These are phyloP conservation scores for Alternaria angustiovoidea DNA, from an alignment of 2,329 filamentous ascomycete species.

Conservation along the genomic window DNA sequence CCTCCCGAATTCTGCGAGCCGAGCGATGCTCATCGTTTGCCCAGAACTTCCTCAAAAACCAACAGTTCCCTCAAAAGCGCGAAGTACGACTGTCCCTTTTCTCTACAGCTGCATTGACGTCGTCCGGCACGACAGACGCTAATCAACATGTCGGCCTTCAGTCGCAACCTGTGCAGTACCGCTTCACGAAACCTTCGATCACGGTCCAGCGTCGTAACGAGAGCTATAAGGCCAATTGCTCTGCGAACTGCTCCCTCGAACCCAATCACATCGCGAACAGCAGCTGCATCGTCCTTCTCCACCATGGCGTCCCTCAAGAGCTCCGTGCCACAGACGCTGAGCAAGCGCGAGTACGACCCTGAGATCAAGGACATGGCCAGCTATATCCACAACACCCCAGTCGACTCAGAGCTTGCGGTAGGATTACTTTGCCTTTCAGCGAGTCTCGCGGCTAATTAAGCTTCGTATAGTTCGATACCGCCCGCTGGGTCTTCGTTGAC, in stretches of 20 bases:
- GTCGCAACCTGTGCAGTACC: conserved; percentile 52
- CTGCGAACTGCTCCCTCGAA: conserved; percentile 34
- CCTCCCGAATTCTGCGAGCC: conserved; percentile 36
- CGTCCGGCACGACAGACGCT: conserved; percentile 45
- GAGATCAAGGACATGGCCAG: conserved; percentile 95
- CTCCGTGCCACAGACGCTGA: conserved; percentile 39
- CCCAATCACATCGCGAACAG: conserved; percentile 33
- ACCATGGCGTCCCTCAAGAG: conserved; percentile 51
- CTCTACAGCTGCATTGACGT: conserved; percentile 42
- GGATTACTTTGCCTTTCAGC: conserved; percentile 49
- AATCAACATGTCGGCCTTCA: conserved; percentile 54
- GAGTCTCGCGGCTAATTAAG: conserved; percentile 23
- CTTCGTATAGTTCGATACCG: conserved; percentile 80
- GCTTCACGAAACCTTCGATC: conserved; percentile 50
- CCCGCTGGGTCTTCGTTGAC: conserved; percentile 95
- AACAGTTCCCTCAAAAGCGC: conserved; percentile 30
- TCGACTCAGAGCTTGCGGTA: conserved; percentile 92
- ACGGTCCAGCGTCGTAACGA: conserved; percentile 42
- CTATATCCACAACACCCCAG: conserved; percentile 91
- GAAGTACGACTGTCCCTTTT: conserved; percentile 47
- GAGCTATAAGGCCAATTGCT: conserved; percentile 50
- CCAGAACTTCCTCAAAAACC: conserved; percentile 34
- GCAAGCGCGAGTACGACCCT: conserved; percentile 73
- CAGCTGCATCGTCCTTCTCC: conserved; percentile 44
- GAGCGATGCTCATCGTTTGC: conserved; percentile 30